Percentiles rank a stretch among this genome's conserved stretches.
Evolutionary conservation across 208 protist genomes (phyloP).

Genomic region (Acanthamoeba pearcei): DNA sequence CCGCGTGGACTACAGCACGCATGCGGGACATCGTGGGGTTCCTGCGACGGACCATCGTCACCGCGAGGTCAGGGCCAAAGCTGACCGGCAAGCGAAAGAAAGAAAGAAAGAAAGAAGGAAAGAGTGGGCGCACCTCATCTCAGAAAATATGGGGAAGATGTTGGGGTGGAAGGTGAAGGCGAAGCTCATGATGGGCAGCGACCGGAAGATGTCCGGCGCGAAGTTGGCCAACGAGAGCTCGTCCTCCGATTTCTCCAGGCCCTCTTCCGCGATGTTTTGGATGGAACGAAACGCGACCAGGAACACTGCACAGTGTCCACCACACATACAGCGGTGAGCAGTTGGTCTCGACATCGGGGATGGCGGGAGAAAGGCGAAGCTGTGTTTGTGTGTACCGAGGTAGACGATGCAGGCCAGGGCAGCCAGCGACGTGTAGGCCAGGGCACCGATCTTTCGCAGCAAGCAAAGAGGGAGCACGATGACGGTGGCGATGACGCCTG

Average conservation of each 20-base stretch:
- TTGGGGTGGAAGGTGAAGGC: slow-evolving; percentile 68
- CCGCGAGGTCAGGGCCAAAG: background rate
- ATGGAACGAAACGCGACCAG: slow-evolving; percentile 10
- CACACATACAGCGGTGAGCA: background rate
- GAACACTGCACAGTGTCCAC: background rate
- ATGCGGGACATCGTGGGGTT: slow-evolving; percentile 36
- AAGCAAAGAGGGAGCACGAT: slow-evolving; percentile 33
- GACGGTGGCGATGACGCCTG: background rate
- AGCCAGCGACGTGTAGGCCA: slow-evolving; percentile 14
- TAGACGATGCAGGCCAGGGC: slow-evolving; percentile 64
- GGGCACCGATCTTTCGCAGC: slow-evolving; percentile 1
- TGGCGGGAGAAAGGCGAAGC: background rate
- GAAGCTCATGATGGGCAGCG: slow-evolving; percentile 53
- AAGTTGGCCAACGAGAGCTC: slow-evolving; percentile 19
- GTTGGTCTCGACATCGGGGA: background rate
- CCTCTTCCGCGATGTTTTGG: slow-evolving; percentile 5
- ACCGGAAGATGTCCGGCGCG: slow-evolving; percentile 1
- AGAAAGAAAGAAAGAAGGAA: too few species aligned
- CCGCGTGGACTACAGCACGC: background rate
- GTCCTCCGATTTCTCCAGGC: slow-evolving; percentile 5
- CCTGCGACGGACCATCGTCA: background rate
- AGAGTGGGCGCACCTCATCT: background rate
- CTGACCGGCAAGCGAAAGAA: background rate
- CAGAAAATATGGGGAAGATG: slow-evolving; percentile 49
- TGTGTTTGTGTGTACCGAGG: background rate